These are phyloP conservation scores for Cornus kousa DNA, from an alignment of 148 eudicot genomes.

Conservation along the genomic window DNA sequence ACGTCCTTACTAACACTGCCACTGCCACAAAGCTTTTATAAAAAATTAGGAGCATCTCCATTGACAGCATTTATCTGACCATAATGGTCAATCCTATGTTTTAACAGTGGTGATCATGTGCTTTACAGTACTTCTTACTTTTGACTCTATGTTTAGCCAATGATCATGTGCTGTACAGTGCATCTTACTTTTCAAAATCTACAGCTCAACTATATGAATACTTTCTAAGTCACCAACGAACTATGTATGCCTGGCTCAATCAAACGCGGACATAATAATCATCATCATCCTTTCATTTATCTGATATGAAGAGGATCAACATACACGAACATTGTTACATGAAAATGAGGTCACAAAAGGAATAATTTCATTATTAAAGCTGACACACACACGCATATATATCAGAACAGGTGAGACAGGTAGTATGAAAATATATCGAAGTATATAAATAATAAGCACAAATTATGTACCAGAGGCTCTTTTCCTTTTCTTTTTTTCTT, in stretches of 20 bases:
- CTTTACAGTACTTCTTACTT: not conserved
- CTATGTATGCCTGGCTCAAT: not conserved
- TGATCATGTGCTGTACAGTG: not conserved
- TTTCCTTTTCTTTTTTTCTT: too few relatives aligned
- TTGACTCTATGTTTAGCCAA: not conserved
- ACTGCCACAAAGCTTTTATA: not conserved
- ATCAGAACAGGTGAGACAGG: too few relatives aligned
- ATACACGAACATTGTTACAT: too few relatives aligned
- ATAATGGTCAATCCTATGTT: not conserved
- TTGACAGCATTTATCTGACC: not conserved
- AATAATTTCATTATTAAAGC: too few relatives aligned
- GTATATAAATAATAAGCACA: too few relatives aligned
- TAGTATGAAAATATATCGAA: too few relatives aligned
- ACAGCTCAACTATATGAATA: not conserved
- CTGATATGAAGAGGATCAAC: too few relatives aligned
- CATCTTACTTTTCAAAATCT: not conserved
- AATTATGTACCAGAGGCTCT: too few relatives aligned
- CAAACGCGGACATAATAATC: not conserved
- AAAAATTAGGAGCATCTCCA: not conserved
- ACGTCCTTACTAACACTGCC: not conserved
- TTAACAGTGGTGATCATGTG: not conserved
- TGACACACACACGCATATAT: too few relatives aligned
- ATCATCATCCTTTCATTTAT: too few relatives aligned
- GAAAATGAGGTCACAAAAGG: not conserved
- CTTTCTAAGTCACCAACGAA: not conserved